A percentile compares a stretch with the other conserved stretches of the same genome.
Conservation (phyloP, 352 stramenopile species). For the Pythium graminicola region DNA sequence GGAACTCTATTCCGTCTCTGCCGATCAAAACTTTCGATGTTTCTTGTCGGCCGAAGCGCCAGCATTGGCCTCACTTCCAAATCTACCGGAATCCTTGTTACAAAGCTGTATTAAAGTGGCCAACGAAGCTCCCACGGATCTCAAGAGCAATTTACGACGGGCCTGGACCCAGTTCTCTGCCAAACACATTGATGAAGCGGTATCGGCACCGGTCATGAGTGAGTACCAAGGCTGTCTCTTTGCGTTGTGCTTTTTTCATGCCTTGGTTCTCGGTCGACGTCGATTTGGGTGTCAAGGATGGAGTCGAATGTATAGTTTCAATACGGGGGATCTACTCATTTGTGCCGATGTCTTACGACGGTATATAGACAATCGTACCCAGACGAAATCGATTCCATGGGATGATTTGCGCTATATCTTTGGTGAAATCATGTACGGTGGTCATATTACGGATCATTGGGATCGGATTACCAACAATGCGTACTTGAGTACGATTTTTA, state of each 20-base stretch:
- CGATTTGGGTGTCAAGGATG: constrained; percentile 91
- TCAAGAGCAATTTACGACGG: constrained; percentile 78
- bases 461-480: constrained; percentile 78
- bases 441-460: constrained; percentile 82
- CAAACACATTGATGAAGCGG: constrained; percentile 64
- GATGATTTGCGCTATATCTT: constrained; percentile 89
- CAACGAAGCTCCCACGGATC: constrained; percentile 73
- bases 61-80: constrained; percentile 73
- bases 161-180: constrained; percentile 74
- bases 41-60: constrained; percentile 92
- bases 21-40: constrained; percentile 91
- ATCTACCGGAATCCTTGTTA: constrained; percentile 82
- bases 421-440: constrained; percentile 90
- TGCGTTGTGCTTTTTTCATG: constrained; percentile 93
- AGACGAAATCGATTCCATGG: constrained; percentile 42
- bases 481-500: constrained; percentile 67
- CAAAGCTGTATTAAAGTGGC: constrained; percentile 86
- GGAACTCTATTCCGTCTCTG: constrained; percentile 68
- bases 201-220: constrained; percentile 38
- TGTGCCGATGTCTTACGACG: constrained; percentile 74
- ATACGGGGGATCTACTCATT: constrained; percentile 92
- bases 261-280: constrained; percentile 83
- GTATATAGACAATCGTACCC: constrained; percentile 40
- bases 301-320: constrained; percentile 92
- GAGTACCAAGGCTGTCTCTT: constrained; percentile 93